Percentiles rank a stretch among this genome's conserved stretches.
phyloP scores from a whole-genome alignment of 176 grass and related monocot species.

The Hyparrhenia diplandra region DNA sequence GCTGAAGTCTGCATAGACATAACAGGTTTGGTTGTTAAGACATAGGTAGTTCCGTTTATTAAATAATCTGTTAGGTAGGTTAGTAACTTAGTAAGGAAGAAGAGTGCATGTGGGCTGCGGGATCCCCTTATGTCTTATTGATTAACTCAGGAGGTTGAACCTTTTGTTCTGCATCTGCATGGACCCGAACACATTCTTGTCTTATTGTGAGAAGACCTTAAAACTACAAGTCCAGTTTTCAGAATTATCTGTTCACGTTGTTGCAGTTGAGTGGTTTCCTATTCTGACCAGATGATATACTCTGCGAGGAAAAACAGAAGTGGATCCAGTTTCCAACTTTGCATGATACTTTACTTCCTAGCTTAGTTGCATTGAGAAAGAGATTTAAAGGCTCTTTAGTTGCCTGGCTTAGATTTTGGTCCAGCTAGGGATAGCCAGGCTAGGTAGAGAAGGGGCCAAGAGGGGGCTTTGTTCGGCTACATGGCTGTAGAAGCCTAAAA shows the following conservation, averaged over 20 bases:
- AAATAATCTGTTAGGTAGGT: neutral
- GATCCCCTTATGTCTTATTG: neutral
- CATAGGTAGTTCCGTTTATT: neutral
- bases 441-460: neutral
- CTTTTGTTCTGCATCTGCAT: constrained; percentile 14
- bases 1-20: neutral
- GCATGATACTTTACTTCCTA: constrained; percentile 1
- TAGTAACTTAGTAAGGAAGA: neutral
- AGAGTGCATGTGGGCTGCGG: neutral
- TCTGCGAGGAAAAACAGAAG: neutral
- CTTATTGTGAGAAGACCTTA: neutral
- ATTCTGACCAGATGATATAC: neutral
- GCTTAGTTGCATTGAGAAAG: neutral
- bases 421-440: neutral
- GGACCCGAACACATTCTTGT: neutral
- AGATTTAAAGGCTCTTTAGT: neutral
- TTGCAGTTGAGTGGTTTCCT: constrained; percentile 3
- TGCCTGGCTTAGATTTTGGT: neutral
- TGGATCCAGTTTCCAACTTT: neutral
- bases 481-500: neutral
- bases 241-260: constrained; percentile 1
- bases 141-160: neutral
- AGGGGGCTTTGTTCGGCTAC: neutral
- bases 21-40: neutral
- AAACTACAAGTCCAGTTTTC: neutral